Evolutionary conservation across 2,329 filamentous ascomycete genomes (phyloP).

Genomic region (Fusarium solani-melongenae): DNA sequence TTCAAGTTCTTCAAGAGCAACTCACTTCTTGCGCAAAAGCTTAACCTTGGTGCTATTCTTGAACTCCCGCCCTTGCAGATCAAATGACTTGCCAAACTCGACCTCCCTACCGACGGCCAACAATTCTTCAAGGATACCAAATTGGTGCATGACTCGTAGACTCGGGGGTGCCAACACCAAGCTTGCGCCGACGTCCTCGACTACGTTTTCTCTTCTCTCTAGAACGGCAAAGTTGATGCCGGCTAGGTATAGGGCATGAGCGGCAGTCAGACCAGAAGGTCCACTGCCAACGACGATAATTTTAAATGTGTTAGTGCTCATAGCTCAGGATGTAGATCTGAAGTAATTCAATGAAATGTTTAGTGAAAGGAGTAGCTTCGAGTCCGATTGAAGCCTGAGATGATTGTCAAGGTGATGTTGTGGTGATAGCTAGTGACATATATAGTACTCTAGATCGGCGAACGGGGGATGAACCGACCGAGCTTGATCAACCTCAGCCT

Average conservation of each 20-base stretch:
- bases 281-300: constrained; percentile 48
- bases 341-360: background rate
- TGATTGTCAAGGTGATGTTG: background rate
- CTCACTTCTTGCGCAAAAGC: background rate
- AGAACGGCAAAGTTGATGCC: constrained; percentile 47
- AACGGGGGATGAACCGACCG: background rate
- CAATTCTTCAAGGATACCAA: background rate
- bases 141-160: background rate
- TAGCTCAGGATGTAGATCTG: background rate
- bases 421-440: background rate
- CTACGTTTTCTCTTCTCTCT: constrained; percentile 37
- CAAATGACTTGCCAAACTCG: background rate
- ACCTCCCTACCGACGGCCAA: background rate
- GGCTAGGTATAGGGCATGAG: constrained; percentile 45
- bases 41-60: background rate
- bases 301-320: constrained; percentile 5
- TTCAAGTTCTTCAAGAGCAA: background rate
- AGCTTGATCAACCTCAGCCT: background rate
- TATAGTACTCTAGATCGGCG: background rate
- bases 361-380: background rate
- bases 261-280: constrained; percentile 44
- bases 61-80: background rate
- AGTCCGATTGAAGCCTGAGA: background rate
- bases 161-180: background rate
- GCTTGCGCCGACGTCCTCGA: background rate